Conservation (phyloP, 2,329 filamentous ascomycete genomes). For the Apiospora malaysiana region DNA sequence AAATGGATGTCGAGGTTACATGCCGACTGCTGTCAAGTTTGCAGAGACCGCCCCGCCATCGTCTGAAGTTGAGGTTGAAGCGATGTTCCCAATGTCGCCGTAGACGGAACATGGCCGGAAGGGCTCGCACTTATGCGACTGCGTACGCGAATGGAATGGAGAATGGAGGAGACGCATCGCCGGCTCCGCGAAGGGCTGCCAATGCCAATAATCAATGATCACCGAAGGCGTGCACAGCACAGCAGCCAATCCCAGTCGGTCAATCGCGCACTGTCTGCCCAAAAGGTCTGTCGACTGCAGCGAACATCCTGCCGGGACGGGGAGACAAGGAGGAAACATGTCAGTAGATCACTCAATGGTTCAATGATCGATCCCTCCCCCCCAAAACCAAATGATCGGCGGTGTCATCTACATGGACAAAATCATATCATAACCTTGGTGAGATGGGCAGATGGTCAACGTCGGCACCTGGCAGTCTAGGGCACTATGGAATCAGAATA, state of each 20-base stretch:
- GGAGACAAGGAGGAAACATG: background rate
- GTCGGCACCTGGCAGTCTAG: too few species aligned
- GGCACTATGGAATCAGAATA: background rate
- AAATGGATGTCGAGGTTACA: background rate
- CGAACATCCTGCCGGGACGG: background rate
- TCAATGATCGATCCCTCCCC: background rate
- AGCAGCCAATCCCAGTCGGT: background rate
- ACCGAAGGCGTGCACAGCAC: background rate
- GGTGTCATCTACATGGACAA: background rate
- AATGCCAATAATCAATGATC: background rate
- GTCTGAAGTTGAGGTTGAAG: background rate
- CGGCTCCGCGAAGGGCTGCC: background rate
- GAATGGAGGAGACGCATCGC: too few species aligned
- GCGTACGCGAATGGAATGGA: background rate
- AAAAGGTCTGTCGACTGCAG: background rate
- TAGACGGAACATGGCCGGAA: background rate
- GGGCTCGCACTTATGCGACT: background rate
- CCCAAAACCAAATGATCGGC: background rate
- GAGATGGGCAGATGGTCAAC: too few species aligned
- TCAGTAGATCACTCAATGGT: background rate
- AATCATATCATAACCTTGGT: background rate
- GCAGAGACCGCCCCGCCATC: background rate
- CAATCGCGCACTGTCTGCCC: background rate
- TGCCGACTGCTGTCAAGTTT: conserved; percentile 7
- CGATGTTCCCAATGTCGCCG: background rate